Evolutionary conservation across 192 early-diverging fungal species (phyloP), one percentile per base, ranked within the genome.

Genomic region (Backusella tarrabulga): DNA sequence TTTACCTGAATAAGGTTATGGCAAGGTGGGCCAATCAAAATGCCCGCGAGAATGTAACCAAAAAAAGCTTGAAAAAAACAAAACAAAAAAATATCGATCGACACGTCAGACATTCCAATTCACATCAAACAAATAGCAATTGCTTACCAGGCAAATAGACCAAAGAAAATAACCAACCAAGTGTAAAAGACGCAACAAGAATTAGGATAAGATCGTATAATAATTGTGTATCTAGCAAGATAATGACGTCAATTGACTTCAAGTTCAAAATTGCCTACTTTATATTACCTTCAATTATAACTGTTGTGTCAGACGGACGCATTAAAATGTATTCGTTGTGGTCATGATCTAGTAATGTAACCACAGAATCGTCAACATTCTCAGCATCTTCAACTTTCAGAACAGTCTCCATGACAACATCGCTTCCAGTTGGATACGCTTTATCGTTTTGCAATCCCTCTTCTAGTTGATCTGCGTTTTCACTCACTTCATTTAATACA

Each of bases 251-350:
- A 63, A 63, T 63, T 63, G 56, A 63, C 3, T 23, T 36, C 26
- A 44, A 34, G 21, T 73, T 21, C 26, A n/a, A 38, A 74, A 34
- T 67, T 32, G 54, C 26, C 6, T 60, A 2, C 36, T 52, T 69
- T 75, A 23, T 17, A 60, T 50, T 76, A 85, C 82, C 81, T 76
- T 86, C 85, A 70, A 85, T 83, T 34, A 84, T 83, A 14, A 81
- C 42, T 7, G 85, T 86, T 2, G 82, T 81, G 44, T 86, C 83
- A 41, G 60, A 75, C 2, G 83, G 81, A 12, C 85, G 72, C 21
- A 81, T 83, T 73, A 86, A 46, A 21, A 90, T 79, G 74, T 90
- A 90, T 68, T 90, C 84, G 68, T 90, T 90, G 52, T 87, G 84
- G 15, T 85, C 84, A 17, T 77, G 73, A 68, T 90, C 88, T 26